Base-by-base conservation (phyloP, 2,329 filamentous ascomycete species). In the Apiospora rasikravindrae region DNA sequence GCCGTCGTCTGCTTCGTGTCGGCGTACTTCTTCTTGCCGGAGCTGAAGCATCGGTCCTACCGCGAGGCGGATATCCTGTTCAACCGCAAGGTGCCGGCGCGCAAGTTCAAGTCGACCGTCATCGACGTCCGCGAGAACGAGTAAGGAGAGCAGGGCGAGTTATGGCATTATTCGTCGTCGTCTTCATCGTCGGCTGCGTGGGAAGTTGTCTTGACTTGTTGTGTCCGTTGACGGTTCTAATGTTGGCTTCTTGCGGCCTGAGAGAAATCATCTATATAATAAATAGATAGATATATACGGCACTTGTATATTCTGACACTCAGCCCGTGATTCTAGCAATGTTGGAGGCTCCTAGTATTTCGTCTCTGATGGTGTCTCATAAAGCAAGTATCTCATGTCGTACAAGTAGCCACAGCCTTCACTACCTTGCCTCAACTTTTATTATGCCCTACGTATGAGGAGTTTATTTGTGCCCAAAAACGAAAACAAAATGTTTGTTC, bases 11-110 rank as follows among this genome's bases (percentile, higher is more conserved):
- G 82, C 44, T 74, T 83, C 0, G 73, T 79, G 0, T 86, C 84
- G 77, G 81, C 83, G 1, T 83, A 78, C 72, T 82, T 82, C 73
- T 82, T 79, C 69, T 74, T 83, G 10, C 82, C 82, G 40, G 84
- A 86, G 76, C 83, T 84, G 0, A 81, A 81, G n/a, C 82, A 81
- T 1, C 80, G 82, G 64, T 82, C 82, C 0, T 80, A 84, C 66
- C 83, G 83, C 71, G 84, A 86, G 77, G 81, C 86, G 13, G 84
- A 86, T 71, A 75, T 80, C 5, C 74, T 86, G 72, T 86, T 86
- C 75, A 79, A 82, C 40, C 70, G 71, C 29, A 26, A 29, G 33
- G 47, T 69, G 2, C 47, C 68, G 4, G 68, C 68, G 0, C 68
- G 68, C 29, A 69, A 69, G 68, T 69, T 69, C 47, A 69, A 53